These are phyloP conservation scores for Eutrema yunnanense DNA, from an alignment of 345 rosid species.

Conservation along the genomic window DNA sequence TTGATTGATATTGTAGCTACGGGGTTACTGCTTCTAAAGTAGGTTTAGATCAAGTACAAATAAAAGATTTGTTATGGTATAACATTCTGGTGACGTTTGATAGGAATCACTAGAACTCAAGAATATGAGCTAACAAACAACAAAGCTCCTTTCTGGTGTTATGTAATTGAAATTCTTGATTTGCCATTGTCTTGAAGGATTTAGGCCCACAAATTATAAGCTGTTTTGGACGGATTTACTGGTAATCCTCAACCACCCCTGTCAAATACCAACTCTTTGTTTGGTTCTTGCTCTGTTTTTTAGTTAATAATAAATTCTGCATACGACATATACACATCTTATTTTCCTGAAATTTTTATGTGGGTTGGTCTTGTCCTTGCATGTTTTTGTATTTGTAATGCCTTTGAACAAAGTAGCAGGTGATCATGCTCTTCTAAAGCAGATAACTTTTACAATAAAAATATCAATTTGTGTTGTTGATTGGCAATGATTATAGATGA, in stretches of 20 bases:
- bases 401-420: neutral
- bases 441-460: neutral
- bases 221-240: constrained; percentile 19
- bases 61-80: constrained; percentile 1
- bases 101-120: constrained; percentile 8
- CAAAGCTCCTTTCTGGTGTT: neutral
- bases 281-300: constrained; percentile 25
- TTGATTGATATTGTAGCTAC: neutral
- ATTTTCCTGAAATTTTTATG: neutral
- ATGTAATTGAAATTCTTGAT: constrained; percentile 16
- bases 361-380: neutral
- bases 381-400: neutral
- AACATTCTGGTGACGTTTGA: neutral
- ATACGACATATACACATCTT: neutral
- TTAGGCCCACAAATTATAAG: constrained; percentile 29
- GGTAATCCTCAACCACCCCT: constrained; percentile 20
- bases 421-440: constrained; percentile 5
- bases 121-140: constrained; percentile 14
- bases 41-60: neutral
- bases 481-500: constrained; percentile 27
- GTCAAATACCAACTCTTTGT: constrained; percentile 32
- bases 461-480: constrained; percentile 3
- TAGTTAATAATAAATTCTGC: constrained; percentile 11
- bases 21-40: neutral
- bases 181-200: neutral